Base-by-base conservation (phyloP, 2,329 filamentous ascomycete species). In the Neofusicoccum kwambonambiense region DNA sequence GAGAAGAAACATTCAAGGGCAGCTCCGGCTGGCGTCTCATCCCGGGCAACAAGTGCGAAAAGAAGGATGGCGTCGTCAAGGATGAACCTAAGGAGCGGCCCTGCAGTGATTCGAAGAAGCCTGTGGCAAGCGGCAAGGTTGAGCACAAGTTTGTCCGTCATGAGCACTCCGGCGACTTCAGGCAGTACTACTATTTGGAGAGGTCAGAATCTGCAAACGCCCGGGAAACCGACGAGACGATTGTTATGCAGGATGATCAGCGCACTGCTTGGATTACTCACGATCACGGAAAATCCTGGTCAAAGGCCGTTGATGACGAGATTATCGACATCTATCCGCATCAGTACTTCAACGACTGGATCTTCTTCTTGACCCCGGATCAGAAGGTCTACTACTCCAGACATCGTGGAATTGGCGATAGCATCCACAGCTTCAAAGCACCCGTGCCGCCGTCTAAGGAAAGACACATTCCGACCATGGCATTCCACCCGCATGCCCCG, bases 11-110 rank as follows among this genome's bases (percentile, higher is more conserved):
- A 1, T 99, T 93, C 78, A 88, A 85, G 77, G 95, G 92, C 12
- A 90, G 90, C 3, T 97, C 93, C 35, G 95, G 95, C 31, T 99
- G 92, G 86, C 89, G 94, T 66, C 84, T 94, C 70, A 98, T 99
- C 66, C 94, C 95, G 35, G 82, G 82, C 7, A 81, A 84, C 65
- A 76, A 79, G n/a, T 84, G 82, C 70, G 63, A 64, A 11, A 60
- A 64, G 35, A 74, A 77, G 51, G 76, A 78, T 41, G 76, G 76
- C 13, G 76, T 75, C 8, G 73, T 77, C 39, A 78, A 78, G 61
- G 81, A 82, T 57, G 74, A 82, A 58, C 72, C 79, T 13, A 84
- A 92, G 13, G 89, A 97, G 70, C 86, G 88, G 67, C 86, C 90
- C 65, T 99, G 95, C 79, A 85, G 84, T 15, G 90, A 95, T 13